These are phyloP conservation scores for Cyphellophora attinorum DNA, from an alignment of 2,329 filamentous ascomycete species.

Conservation along the genomic window DNA sequence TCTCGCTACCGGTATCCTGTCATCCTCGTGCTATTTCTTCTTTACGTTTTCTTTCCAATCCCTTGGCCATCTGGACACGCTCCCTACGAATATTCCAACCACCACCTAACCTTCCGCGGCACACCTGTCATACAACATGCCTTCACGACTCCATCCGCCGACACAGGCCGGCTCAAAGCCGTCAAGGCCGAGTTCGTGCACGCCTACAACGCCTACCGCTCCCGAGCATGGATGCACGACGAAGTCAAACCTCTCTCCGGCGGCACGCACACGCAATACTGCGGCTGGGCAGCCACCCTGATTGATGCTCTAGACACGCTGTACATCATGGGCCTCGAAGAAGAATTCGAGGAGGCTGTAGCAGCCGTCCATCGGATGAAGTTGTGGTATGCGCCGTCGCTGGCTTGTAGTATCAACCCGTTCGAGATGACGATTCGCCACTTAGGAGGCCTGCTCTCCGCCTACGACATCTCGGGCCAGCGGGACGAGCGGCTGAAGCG, in stretches of 20 bases:
- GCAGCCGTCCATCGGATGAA: constrained; percentile 40
- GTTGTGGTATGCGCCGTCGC: constrained; percentile 24
- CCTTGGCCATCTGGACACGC: too few species aligned
- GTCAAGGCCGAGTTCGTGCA: constrained; percentile 45
- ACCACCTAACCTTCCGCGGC: too few species aligned
- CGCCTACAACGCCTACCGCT: constrained; percentile 53
- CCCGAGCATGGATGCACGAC: constrained; percentile 55
- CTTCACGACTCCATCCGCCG: too few species aligned
- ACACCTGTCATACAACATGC: too few species aligned
- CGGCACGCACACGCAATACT: constrained; percentile 46
- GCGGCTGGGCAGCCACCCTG: constrained; percentile 58
- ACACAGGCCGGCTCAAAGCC: not conserved
- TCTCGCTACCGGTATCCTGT: too few species aligned
- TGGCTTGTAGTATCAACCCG: constrained; percentile 29
- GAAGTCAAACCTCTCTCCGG: constrained; percentile 52
- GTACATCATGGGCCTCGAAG: constrained; percentile 60
- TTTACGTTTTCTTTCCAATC: too few species aligned
- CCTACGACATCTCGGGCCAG: constrained; percentile 40
- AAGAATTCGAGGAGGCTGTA: constrained; percentile 57
- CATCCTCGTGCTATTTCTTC: too few species aligned
- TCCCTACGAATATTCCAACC: too few species aligned
- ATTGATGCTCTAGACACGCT: constrained; percentile 62
- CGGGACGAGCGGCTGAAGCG: constrained; percentile 34
- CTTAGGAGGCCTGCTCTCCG: constrained; percentile 27
- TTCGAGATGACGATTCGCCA: constrained; percentile 32